These are phyloP conservation scores for Pleurotus pulmonarius DNA, from an alignment of 768 basidiomycete genomes.

Conservation along the genomic window DNA sequence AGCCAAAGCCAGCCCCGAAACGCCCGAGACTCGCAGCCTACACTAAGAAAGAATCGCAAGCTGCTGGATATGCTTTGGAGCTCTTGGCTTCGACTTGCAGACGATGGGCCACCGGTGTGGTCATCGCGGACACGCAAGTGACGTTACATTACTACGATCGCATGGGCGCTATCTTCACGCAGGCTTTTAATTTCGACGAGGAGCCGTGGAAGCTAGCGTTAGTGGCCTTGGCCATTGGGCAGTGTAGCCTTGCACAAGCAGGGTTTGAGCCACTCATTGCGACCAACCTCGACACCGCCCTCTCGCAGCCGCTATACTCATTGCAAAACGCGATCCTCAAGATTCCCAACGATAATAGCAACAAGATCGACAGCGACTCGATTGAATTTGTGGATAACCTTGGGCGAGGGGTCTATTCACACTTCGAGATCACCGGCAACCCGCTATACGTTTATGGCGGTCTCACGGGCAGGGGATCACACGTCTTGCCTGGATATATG, in stretches of 20 bases:
- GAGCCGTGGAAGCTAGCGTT: neutral
- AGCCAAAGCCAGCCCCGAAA: neutral
- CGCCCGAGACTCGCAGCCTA: neutral
- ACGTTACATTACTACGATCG: neutral
- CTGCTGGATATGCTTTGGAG: neutral
- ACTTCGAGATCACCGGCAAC: neutral
- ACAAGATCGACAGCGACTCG: neutral
- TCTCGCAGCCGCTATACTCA: neutral
- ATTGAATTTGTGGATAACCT: neutral
- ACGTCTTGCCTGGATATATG: conserved; percentile 8
- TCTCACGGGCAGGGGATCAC: conserved; percentile 15
- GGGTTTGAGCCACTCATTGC: neutral
- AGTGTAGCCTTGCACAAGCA: neutral
- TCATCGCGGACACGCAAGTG: neutral
- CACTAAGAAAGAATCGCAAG: neutral
- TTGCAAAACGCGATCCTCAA: neutral
- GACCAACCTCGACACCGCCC: neutral
- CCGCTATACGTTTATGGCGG: conserved; percentile 9
- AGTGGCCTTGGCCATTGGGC: neutral
- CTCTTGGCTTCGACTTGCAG: neutral
- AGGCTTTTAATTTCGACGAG: neutral
- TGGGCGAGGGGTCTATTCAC: neutral
- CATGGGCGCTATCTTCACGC: neutral
- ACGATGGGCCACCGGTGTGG: neutral
- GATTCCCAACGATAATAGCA: neutral